Percentiles rank a stretch among this genome's conserved stretches.
phyloP scores from a whole-genome alignment of 495 filamentous ascomycete genomes.

The Jackrogersella minutella region DNA sequence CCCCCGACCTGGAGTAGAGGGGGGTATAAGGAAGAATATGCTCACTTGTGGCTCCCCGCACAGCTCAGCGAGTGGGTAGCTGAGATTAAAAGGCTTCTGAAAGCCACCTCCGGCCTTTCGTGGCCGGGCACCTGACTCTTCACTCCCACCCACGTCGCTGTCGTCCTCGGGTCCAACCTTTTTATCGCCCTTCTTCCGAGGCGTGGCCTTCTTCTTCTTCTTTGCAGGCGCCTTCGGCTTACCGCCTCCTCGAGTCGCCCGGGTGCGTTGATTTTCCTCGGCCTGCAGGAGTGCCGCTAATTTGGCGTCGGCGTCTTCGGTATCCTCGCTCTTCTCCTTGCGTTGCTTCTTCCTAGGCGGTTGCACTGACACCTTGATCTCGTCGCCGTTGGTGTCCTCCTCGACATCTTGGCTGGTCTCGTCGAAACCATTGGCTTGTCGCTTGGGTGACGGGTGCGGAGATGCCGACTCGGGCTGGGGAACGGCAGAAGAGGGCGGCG shows the following conservation, averaged over 20 bases:
- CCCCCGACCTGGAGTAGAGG: background rate
- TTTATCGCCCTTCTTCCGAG: conserved; percentile 73
- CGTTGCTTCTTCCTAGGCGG: conserved; percentile 66
- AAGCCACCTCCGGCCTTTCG: conserved; percentile 59
- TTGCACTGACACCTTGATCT: conserved; percentile 61
- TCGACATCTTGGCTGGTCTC: conserved; percentile 37
- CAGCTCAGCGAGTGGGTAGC: conserved; percentile 56
- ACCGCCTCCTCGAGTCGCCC: conserved; percentile 73
- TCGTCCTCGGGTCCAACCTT: conserved; percentile 81
- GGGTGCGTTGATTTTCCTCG: conserved; percentile 78
- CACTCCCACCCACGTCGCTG: conserved; percentile 73
- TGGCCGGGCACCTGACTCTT: conserved; percentile 60
- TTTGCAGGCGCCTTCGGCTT: conserved; percentile 67
- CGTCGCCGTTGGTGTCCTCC: conserved; percentile 46
- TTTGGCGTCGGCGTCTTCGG: conserved; percentile 79
- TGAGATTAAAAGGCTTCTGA: conserved; percentile 62
- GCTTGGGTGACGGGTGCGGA: conserved; percentile 31
- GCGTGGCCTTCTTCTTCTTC: conserved; percentile 66
- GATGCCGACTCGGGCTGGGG: conserved; percentile 36
- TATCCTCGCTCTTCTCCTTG: conserved; percentile 55
- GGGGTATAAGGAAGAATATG: background rate
- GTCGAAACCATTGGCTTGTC: conserved; percentile 48
- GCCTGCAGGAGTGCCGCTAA: conserved; percentile 90
- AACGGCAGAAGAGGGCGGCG: conserved; percentile 44
- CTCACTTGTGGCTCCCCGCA: conserved; percentile 68